Base-by-base conservation (phyloP, 1,284 basidiomycete species). In the Phellinidium pouzarii region DNA sequence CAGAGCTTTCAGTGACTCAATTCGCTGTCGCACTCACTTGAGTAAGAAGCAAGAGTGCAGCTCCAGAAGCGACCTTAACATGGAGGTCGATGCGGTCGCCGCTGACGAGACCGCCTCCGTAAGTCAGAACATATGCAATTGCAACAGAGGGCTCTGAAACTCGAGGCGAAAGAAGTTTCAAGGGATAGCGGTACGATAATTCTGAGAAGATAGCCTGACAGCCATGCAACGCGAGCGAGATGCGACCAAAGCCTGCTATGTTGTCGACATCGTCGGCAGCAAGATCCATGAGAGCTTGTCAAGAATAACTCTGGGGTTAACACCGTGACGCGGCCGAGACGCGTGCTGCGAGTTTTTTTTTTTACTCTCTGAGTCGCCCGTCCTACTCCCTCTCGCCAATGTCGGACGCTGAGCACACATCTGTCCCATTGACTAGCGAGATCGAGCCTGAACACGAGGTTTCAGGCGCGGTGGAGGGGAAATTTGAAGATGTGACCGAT, bases 61-160 rank as follows among this genome's bases (percentile, higher is more conserved):
- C 76, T 22, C 67, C 66, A 49, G 68, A 62, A 19, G 80, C 79
- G 0, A 96, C 77, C 42, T 82, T 70, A 14, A 88, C 77, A 17
- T 72, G 66, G 2, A 97, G 67, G 44, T 77, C 68, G 36, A 96
- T 74, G 36, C 72, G 68, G 70, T 99, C 95, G 0, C 94, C 94
- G 4, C 86, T 82, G 25, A 99, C 91, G 3, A 98, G 77, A 0
- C 95, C 95, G 11, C 95, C 95, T 1, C 95, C 95, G 61, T 98
- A 98, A 20, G 83, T 84, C 49, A 97, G 70, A 25, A 92, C 72
- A 64, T 97, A 98, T 19, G 85, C 80, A 44, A 87, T 73, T 4
- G 80, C 84, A 12, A 93, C 74, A 19, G 71, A 66, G 37, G 70
- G 65, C 41, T 71, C 69, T 9, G 65, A 59, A 20, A 77, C 66